phyloP scores from a whole-genome alignment of 257 asterid species.

The Petunia axillaris region DNA sequence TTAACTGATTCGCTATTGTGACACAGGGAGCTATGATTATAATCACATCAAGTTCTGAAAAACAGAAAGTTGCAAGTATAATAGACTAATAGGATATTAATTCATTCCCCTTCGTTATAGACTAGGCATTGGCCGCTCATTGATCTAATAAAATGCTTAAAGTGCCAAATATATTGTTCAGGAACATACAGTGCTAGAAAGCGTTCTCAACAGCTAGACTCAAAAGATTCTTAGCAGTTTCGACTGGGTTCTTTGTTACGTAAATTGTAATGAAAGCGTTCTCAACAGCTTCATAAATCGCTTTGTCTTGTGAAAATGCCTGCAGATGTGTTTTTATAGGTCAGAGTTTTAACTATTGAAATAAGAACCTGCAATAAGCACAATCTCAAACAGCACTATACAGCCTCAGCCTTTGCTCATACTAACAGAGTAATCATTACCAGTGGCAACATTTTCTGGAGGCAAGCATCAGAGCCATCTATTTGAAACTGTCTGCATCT shows the following conservation, averaged over 20 bases:
- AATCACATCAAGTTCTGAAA: too few species aligned
- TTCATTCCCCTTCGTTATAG: too few species aligned
- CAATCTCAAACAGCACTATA: neutral
- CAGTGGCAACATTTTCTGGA: constrained; percentile 97
- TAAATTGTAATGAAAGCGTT: constrained; percentile 90
- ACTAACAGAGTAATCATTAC: constrained; percentile 46
- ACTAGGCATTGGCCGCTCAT: too few species aligned
- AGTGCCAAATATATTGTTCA: too few species aligned
- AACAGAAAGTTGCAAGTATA: too few species aligned
- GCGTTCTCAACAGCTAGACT: constrained; percentile 82
- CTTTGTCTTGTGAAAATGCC: constrained; percentile 95
- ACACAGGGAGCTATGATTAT: too few species aligned
- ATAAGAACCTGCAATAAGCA: too few species aligned
- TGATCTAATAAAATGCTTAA: too few species aligned
- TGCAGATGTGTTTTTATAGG: constrained; percentile 34
- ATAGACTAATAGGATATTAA: too few species aligned
- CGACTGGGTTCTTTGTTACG: constrained; percentile 70
- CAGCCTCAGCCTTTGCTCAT: neutral
- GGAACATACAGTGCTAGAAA: constrained; percentile 68
- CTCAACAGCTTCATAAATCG: constrained; percentile 94
- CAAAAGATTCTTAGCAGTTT: constrained; percentile 88
- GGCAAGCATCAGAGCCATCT: constrained; percentile 92
- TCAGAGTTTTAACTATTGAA: constrained; percentile 6
- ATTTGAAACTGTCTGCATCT: constrained; percentile 95
- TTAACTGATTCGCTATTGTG: too few species aligned